These are phyloP conservation scores for Epichloe gansuensis DNA, from an alignment of 2,329 filamentous ascomycete genomes.

Conservation along the genomic window DNA sequence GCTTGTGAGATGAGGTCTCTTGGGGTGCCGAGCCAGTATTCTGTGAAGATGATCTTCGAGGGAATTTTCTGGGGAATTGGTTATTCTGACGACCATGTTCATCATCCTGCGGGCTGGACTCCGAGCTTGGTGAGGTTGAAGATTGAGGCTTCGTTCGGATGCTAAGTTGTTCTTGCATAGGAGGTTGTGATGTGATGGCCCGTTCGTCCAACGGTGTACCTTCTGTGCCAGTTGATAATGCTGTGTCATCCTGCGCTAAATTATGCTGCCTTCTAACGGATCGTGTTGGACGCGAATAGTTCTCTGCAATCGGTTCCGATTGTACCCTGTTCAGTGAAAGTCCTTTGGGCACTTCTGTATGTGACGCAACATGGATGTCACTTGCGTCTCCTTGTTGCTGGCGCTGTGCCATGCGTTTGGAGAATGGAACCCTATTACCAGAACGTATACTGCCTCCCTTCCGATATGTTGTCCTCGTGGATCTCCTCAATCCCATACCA, in stretches of 20 bases:
- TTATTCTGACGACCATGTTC: conserved; percentile 15
- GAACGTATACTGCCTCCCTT: conserved; percentile 72
- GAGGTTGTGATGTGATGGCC: conserved; percentile 10
- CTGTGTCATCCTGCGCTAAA: conserved; percentile 31
- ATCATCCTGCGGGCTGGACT: conserved; percentile 49
- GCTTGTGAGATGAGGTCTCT: conserved; percentile 8
- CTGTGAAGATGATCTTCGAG: conserved; percentile 44
- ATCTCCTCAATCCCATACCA: conserved; percentile 71
- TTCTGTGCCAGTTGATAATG: conserved; percentile 35
- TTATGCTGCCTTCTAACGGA: conserved; percentile 32
- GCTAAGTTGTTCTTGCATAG: conserved; percentile 21
- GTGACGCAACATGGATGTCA: conserved; percentile 17
- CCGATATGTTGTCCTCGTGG: conserved; percentile 82
- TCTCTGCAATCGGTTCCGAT: conserved; percentile 54
- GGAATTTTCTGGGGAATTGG: conserved; percentile 24
- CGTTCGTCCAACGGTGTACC: conserved; percentile 20
- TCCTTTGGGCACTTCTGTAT: conserved; percentile 33
- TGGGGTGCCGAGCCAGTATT: conserved; percentile 25
- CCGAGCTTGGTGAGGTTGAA: conserved; percentile 19
- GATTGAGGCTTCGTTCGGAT: conserved; percentile 21
- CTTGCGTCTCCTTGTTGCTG: conserved; percentile 43
- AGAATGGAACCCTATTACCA: conserved; percentile 61
- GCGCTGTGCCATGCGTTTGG: conserved; percentile 54
- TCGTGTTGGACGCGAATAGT: conserved; percentile 46
- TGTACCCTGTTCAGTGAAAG: conserved; percentile 48